Percentiles rank a stretch among this genome's conserved stretches.
These are phyloP conservation scores for Xylariaceae sp. DNA, from an alignment of 2,329 filamentous ascomycete genomes.

Conservation along the genomic window DNA sequence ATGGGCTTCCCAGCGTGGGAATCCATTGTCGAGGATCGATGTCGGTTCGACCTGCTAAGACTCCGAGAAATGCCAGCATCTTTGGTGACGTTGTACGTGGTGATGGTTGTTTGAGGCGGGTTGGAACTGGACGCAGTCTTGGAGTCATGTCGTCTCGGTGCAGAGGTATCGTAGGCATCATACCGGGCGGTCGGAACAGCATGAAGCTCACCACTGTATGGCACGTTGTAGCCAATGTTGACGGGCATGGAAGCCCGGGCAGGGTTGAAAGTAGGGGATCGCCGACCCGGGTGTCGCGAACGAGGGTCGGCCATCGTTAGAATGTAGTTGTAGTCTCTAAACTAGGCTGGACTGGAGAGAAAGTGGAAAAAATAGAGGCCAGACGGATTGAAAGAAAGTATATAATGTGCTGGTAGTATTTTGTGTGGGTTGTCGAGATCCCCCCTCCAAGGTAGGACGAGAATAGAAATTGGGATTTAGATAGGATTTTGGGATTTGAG, in stretches of 20 bases:
- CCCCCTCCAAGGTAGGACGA: neutral
- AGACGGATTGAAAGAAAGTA: no score
- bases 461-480: neutral
- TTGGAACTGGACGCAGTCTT: conserved; percentile 30
- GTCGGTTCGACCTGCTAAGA: conserved; percentile 51
- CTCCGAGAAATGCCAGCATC: conserved; percentile 55
- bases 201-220: conserved; percentile 62
- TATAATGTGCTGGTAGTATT: no score
- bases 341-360: neutral
- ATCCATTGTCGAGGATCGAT: conserved; percentile 60
- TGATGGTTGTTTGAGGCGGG: conserved; percentile 54
- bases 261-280: conserved; percentile 56
- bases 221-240: conserved; percentile 56
- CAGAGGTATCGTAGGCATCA: conserved; percentile 42
- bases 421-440: no score
- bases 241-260: conserved; percentile 62
- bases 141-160: conserved; percentile 46
- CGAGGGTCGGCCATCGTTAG: conserved; percentile 56
- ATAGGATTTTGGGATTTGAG: neutral
- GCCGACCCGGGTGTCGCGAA: conserved; percentile 52
- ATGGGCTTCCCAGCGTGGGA: conserved; percentile 57
- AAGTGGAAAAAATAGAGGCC: neutral
- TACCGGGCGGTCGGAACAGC: conserved; percentile 54
- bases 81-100: conserved; percentile 63
- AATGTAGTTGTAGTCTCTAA: conserved; percentile 14